Conservation (phyloP, 2,329 filamentous ascomycete genomes). For the Westerdykella ornata region DNA sequence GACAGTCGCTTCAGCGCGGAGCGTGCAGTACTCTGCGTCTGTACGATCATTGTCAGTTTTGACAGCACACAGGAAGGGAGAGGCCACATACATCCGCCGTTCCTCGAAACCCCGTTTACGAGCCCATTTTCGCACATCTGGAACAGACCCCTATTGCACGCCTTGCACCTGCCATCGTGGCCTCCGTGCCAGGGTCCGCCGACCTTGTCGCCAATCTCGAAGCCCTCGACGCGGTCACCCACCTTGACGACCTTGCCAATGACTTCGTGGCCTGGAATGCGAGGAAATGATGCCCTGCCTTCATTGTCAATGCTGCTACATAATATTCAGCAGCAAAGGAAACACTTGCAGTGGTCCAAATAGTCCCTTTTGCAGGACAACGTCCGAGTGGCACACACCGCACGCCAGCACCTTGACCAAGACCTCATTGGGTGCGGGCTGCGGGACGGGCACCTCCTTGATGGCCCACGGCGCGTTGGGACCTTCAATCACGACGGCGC, state of each 20-base stretch:
- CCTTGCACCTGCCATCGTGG: conserved; percentile 55
- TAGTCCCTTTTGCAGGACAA: conserved; percentile 21
- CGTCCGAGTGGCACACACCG: conserved; percentile 64
- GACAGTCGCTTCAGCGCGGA: conserved; percentile 56
- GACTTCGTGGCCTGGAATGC: conserved; percentile 64
- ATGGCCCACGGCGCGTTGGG: conserved; percentile 50
- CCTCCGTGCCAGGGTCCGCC: conserved; percentile 65
- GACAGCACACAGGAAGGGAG: not conserved
- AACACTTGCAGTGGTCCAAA: conserved; percentile 12
- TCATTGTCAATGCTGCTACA: not conserved
- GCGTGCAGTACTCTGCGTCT: conserved; percentile 55
- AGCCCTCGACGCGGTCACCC: conserved; percentile 51
- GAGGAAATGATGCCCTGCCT: conserved; percentile 40
- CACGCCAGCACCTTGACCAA: conserved; percentile 66
- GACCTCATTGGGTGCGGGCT: conserved; percentile 53
- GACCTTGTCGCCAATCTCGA: conserved; percentile 59
- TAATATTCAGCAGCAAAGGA: not conserved
- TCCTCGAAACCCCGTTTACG: conserved; percentile 59
- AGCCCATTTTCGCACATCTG: conserved; percentile 60
- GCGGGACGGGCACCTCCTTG: conserved; percentile 53
- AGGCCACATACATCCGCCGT: conserved; percentile 55
- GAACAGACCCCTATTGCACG: conserved; percentile 57
- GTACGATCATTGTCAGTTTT: not conserved
- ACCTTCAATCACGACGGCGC: conserved; percentile 56
- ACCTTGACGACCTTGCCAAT: conserved; percentile 61